Evolutionary conservation across 2,329 filamentous ascomycete species (phyloP).

Genomic region (Gnomoniopsis sp.): DNA sequence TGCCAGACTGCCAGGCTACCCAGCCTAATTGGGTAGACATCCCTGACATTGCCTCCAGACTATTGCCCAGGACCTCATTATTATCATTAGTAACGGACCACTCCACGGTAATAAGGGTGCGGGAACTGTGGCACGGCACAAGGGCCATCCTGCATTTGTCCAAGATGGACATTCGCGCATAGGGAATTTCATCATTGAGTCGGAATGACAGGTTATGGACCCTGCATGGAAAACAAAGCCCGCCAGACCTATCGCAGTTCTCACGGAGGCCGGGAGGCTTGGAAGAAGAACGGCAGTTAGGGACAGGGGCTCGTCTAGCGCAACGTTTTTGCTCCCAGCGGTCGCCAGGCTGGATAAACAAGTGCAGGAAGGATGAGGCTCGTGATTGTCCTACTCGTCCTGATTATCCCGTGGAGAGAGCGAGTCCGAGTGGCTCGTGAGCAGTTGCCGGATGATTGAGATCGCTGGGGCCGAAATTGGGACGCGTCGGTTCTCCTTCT

Average conservation of each 20-base stretch:
- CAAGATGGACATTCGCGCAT: not conserved
- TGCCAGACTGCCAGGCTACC: too few relatives aligned
- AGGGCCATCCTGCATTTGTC: not conserved
- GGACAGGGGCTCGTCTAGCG: too few relatives aligned
- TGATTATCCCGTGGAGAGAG: not conserved
- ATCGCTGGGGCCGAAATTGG: constrained; percentile 12
- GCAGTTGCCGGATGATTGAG: not conserved
- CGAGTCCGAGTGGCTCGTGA: not conserved
- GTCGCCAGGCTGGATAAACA: too few relatives aligned
- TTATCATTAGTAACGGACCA: too few relatives aligned
- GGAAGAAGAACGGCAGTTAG: too few relatives aligned
- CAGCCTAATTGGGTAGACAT: too few relatives aligned
- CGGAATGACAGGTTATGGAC: not conserved
- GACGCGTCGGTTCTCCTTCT: not conserved
- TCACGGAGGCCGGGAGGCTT: not conserved
- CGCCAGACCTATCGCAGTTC: not conserved
- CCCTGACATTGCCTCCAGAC: too few relatives aligned
- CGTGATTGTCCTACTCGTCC: too few relatives aligned
- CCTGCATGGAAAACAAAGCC: not conserved
- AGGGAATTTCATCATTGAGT: not conserved
- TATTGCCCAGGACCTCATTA: not conserved
- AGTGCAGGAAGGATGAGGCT: too few relatives aligned
- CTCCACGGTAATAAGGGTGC: not conserved
- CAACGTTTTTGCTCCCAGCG: too few relatives aligned
- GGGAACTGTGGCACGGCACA: not conserved